Evolutionary conservation across 192 early-diverging fungal genomes (phyloP), one percentile per base, ranked within the genome.

Genomic region (Coemansia sp.): DNA sequence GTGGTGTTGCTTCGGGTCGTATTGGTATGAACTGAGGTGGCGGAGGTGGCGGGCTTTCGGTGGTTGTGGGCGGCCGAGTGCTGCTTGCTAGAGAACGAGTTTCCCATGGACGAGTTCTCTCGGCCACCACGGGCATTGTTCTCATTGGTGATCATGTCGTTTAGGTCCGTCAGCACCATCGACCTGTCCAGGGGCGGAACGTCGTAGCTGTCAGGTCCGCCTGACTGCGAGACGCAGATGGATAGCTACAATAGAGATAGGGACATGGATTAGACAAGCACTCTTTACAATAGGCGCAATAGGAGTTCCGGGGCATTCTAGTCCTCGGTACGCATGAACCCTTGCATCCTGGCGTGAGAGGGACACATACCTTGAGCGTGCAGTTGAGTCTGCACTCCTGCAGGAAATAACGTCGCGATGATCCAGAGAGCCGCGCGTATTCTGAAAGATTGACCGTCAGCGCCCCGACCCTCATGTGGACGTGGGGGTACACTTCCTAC

Each of bases 391-490:
- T 92, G 74, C 85, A 87, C 23, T 93, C 86, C 63, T 92, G 85
- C 47, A 90, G 75, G 44, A 89, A 79, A 57, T 89, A 90, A 17
- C 87, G 81, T 47, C 85, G 63, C 28, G 87, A 84, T 44, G 83
- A 84, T 38, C 64, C 73, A 13, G 85, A 77, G 44, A 80, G 74
- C 44, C 78, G 81, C 16, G 89, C 92, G 70, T 90, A 93, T 69
- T 94, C 92, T 9, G 93, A 87, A n/a, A 96, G 82, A 77, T 94
- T 93, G 57, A 96, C 72, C 6, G 81, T 68, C 35, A 96, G 83
- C 39, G 73, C 75, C 43, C 95, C 95, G 46, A 85, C 62, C 66
- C 68, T 74, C 38, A 69, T 70, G 62, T 66, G 78, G 63, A 70
- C 62, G 69, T 82, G 76, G 42, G 75, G 69, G 55, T 82, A 77